phyloP scores from a whole-genome alignment of 176 grass and related monocot genomes.

The Pontederia crassipes region DNA sequence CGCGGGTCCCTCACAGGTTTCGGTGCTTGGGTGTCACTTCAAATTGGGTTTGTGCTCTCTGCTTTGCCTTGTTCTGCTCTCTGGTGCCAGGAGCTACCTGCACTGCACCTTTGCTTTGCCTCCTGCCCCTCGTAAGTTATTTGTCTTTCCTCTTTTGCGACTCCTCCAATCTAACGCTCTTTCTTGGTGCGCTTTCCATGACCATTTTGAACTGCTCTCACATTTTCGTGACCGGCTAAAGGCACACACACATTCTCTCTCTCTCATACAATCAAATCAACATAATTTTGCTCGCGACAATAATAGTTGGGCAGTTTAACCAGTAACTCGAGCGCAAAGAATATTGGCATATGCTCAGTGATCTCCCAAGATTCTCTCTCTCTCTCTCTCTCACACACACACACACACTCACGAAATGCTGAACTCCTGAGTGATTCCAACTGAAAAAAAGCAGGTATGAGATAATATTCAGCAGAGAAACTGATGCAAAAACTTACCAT shows the following conservation, averaged over 20 bases:
- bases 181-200: neutral
- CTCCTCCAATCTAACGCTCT: too few relatives aligned
- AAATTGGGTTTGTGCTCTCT: neutral
- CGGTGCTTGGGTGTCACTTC: conserved; percentile 6
- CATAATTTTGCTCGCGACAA: too few relatives aligned
- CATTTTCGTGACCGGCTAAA: conserved; percentile 5
- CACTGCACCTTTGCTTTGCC: too few relatives aligned
- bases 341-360: neutral
- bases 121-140: too few relatives aligned
- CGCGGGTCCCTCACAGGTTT: neutral
- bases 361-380: conserved; percentile 5
- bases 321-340: too few relatives aligned
- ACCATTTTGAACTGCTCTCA: neutral
- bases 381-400: neutral
- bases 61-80: conserved; percentile 5
- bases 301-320: too few relatives aligned
- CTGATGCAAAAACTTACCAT: too few relatives aligned
- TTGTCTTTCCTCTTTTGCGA: too few relatives aligned
- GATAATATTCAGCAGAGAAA: too few relatives aligned
- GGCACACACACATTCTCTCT: conserved; percentile 1
- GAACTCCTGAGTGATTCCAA: too few relatives aligned
- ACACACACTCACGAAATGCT: neutral
- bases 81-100: neutral
- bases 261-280: too few relatives aligned
- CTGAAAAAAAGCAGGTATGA: too few relatives aligned